phyloP scores from a whole-genome alignment of 192 early-diverging fungal species.

The Coemansia sp. region DNA sequence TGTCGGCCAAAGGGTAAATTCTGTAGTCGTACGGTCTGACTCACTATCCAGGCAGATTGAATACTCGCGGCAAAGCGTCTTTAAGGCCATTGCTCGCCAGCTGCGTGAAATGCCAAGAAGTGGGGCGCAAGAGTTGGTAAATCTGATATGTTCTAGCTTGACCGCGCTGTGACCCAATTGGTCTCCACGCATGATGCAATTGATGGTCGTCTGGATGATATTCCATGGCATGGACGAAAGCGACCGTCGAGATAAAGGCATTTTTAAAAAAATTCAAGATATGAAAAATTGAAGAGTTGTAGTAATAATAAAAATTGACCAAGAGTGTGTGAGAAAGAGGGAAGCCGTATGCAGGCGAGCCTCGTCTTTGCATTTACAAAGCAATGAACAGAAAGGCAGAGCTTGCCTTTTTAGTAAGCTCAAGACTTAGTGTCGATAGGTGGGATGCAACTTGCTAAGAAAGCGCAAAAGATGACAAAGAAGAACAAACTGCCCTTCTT shows the following conservation, averaged over 20 bases:
- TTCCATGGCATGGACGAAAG: slow-evolving; percentile 1
- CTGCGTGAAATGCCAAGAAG: not conserved
- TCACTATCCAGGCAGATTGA: not conserved
- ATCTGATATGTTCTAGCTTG: not conserved
- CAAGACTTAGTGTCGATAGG: no score
- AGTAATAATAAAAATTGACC: no score
- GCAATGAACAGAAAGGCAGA: no score
- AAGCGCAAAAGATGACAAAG: no score
- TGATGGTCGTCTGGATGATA: not conserved
- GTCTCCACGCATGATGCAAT: not conserved
- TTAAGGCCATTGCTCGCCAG: slow-evolving; percentile 6
- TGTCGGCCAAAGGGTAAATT: not conserved
- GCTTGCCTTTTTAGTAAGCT: no score
- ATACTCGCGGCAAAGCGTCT: not conserved
- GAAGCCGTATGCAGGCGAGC: no score
- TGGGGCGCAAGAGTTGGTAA: not conserved
- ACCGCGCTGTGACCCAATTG: not conserved
- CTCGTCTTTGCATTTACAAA: no score
- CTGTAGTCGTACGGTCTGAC: not conserved
- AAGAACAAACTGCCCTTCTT: no score
- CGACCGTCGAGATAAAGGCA: not conserved
- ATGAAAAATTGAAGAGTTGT: not conserved
- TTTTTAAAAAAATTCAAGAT: not conserved
- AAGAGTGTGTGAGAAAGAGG: no score
- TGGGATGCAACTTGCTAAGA: no score